Evolutionary conservation across 495 filamentous ascomycete genomes (phyloP).

Genomic region (Pyrenula aspistea): DNA sequence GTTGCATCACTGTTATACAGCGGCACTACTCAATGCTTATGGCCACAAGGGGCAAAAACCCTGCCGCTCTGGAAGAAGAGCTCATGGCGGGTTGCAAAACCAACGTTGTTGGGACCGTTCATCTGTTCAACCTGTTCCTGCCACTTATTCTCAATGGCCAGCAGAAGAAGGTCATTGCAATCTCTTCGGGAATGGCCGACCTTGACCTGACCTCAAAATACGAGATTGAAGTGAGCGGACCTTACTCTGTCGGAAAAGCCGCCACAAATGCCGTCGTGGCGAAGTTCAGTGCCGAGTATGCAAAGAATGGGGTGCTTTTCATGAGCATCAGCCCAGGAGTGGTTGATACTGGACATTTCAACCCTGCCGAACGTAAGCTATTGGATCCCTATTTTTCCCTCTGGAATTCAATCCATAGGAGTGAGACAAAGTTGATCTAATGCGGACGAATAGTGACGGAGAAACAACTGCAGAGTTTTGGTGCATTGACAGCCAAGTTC

Average conservation of each 20-base stretch:
- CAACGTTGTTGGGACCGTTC: slow-evolving; percentile 26
- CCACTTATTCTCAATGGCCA: slow-evolving; percentile 27
- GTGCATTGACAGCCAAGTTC: slow-evolving; percentile 3
- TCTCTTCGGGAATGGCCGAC: slow-evolving; percentile 24
- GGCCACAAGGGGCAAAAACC: slow-evolving; percentile 9
- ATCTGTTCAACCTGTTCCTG: slow-evolving; percentile 31
- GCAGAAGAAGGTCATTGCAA: slow-evolving; percentile 32
- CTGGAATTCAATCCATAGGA: slow-evolving; percentile 1
- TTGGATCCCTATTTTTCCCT: background rate
- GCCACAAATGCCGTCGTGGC: slow-evolving; percentile 6
- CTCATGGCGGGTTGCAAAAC: slow-evolving; percentile 11
- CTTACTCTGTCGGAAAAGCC: slow-evolving; percentile 27
- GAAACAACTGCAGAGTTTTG: slow-evolving; percentile 1
- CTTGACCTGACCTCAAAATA: slow-evolving; percentile 10
- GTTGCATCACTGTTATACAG: background rate
- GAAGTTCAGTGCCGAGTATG: slow-evolving; percentile 2
- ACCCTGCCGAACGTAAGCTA: background rate
- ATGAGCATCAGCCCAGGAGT: slow-evolving; percentile 10
- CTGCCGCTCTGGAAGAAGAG: slow-evolving; percentile 12
- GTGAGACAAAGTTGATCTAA: background rate
- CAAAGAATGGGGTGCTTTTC: slow-evolving; percentile 5
- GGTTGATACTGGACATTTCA: slow-evolving; percentile 15
- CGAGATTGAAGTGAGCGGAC: slow-evolving; percentile 10
- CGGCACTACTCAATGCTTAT: background rate
- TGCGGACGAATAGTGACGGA: slow-evolving; percentile 1